A percentile compares a stretch with the other conserved stretches of the same genome.
Conservation (phyloP, 345 rosid genomes). For the Excoecaria agallocha region DNA sequence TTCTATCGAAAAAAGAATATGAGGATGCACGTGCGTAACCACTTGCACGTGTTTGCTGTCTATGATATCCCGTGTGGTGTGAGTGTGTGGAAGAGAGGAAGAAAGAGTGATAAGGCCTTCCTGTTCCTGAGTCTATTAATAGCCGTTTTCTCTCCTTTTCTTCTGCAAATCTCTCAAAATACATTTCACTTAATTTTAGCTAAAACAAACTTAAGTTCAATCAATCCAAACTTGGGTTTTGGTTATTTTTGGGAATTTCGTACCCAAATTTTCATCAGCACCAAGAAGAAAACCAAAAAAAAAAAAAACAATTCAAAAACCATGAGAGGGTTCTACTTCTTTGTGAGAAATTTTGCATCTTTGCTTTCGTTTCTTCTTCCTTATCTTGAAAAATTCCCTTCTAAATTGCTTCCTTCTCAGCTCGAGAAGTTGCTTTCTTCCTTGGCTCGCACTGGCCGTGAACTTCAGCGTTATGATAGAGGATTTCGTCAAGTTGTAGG, state of each 20-base stretch:
- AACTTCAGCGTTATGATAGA: conserved; percentile 56
- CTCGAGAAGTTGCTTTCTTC: conserved; percentile 43
- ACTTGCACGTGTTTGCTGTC: not conserved
- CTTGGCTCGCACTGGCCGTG: conserved; percentile 65
- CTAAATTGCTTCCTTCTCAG: conserved; percentile 33
- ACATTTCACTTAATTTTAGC: not conserved
- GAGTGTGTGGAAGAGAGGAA: not conserved
- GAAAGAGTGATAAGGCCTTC: not conserved
- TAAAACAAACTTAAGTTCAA: not conserved
- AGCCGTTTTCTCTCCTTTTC: not conserved
- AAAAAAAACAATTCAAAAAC: not conserved
- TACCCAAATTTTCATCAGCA: not conserved
- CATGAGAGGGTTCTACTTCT: conserved; percentile 38
- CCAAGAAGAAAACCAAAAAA: not conserved
- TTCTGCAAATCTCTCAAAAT: not conserved
- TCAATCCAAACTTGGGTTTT: not conserved
- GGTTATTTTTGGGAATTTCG: not conserved
- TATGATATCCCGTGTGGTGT: not conserved
- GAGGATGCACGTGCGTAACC: not conserved
- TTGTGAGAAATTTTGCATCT: conserved; percentile 32
- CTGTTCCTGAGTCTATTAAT: not conserved
- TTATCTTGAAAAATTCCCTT: conserved; percentile 38
- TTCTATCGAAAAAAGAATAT: not conserved
- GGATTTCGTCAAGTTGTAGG: conserved; percentile 76
- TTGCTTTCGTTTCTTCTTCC: conserved; percentile 34